Evolutionary conservation across 2,329 filamentous ascomycete species (phyloP), one percentile per base, ranked within the genome.

Genomic region (Penicillium freii): DNA sequence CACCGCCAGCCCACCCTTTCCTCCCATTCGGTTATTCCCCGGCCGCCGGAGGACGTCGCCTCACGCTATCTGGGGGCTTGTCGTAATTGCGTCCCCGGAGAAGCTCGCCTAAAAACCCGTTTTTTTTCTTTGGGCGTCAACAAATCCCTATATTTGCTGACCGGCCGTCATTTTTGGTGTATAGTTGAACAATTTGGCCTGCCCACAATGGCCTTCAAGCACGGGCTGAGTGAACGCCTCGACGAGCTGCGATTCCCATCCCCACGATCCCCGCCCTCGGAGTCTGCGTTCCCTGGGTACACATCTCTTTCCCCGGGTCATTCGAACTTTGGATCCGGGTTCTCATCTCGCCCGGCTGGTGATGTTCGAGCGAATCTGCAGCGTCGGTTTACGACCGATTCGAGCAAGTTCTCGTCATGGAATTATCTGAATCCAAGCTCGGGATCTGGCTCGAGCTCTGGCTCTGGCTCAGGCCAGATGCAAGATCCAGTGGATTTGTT

Each of bases 381-480:
- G 76, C 88, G 93, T 71, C 89, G 93, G 72, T 97, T 97, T 78
- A 97, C 93, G 62, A 94, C 92, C 57, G 95, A 96, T 78, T 87
- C 90, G 78, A 83, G 91, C 77, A 84, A 92, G 82, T 80, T 93
- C 77, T 88, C 89, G 75, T 91, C 89, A 72, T 80, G 90, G 76
- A 84, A 82, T 57, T 83, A 84, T 60, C 78, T 92, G 69, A 84
- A 81, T 46, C 82, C 84, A 72, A 79, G 82, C 68, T 73, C 81
- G 71, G 79, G 82, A 67, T 73, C 81, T 53, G 73, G 77, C 58
- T 73, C 81, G 52, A 73, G 77, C 58, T 81, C 82, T 69, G 74
- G 52, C 29, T 34, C 52, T 10, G 53, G 39, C 5, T 56, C 53
- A 5, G 33, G 45, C 17, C 45, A 50, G n/a, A 51, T 80, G 51